phyloP scores from a whole-genome alignment of 139 green algal species.

The Chlamydomonas sp. region DNA sequence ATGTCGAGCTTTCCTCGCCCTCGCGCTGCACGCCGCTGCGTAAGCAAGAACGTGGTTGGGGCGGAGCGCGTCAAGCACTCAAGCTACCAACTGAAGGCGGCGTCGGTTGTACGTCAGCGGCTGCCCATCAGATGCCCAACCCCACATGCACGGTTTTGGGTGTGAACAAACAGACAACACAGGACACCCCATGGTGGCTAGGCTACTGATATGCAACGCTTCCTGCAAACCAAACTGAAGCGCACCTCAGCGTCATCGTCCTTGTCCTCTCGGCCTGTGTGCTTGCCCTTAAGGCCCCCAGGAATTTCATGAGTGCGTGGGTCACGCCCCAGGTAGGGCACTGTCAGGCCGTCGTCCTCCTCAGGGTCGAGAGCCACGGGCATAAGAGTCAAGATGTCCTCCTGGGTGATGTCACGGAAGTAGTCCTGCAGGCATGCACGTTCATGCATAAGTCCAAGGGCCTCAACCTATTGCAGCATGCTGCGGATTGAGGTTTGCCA shows the following conservation, averaged over 20 bases:
- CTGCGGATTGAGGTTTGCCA: background rate
- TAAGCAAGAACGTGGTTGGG: too few relatives aligned
- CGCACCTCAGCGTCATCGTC: constrained; percentile 12
- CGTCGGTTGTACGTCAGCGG: too few relatives aligned
- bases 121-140: too few relatives aligned
- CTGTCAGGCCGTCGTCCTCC: constrained; percentile 65
- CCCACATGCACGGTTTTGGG: too few relatives aligned
- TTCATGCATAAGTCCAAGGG: background rate
- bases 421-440: constrained; percentile 68
- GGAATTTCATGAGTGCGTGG: background rate
- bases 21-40: too few relatives aligned
- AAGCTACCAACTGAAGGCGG: too few relatives aligned
- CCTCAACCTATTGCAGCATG: background rate
- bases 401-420: constrained; percentile 78
- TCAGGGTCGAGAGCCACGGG: constrained; percentile 42
- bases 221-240: too few relatives aligned
- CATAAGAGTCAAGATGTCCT: constrained; percentile 73
- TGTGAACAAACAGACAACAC: too few relatives aligned
- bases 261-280: background rate
- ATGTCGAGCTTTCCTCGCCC: too few relatives aligned
- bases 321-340: constrained; percentile 59
- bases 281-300: background rate
- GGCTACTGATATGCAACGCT: too few relatives aligned
- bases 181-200: too few relatives aligned
- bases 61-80: too few relatives aligned